Conservation (phyloP, 2,329 filamentous ascomycete species). For the Aureobasidium sp. region DNA sequence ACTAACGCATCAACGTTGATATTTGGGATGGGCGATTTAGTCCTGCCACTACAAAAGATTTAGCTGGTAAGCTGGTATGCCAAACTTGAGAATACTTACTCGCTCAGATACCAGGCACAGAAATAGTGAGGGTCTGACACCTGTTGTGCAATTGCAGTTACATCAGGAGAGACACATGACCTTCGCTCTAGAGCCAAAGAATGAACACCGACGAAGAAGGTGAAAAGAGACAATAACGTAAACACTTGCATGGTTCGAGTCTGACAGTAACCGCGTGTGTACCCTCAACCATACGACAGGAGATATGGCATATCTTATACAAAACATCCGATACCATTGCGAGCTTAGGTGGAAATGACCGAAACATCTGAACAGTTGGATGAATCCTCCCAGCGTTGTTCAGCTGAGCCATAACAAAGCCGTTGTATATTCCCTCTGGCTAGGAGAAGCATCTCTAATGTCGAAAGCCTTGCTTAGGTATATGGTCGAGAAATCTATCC, state of each 20-base stretch:
- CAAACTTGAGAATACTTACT: background rate
- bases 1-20: background rate
- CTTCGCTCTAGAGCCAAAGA: background rate
- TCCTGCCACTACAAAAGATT: background rate
- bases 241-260: background rate
- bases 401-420: background rate
- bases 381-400: background rate
- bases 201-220: background rate
- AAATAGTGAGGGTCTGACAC: background rate
- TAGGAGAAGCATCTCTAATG: no score
- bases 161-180: background rate
- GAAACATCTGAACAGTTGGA: background rate
- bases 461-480: no score
- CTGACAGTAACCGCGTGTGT: background rate
- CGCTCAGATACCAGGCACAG: background rate
- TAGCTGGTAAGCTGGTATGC: background rate
- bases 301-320: background rate
- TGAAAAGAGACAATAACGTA: background rate
- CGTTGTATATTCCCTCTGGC: background rate
- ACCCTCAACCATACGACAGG: no score
- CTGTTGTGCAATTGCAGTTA: background rate
- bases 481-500: background rate
- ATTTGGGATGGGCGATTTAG: background rate
- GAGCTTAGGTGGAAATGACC: background rate
- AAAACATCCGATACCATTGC: background rate